phyloP scores from a whole-genome alignment of 2,329 filamentous ascomycete genomes.

The Lecanosticta acicola region DNA sequence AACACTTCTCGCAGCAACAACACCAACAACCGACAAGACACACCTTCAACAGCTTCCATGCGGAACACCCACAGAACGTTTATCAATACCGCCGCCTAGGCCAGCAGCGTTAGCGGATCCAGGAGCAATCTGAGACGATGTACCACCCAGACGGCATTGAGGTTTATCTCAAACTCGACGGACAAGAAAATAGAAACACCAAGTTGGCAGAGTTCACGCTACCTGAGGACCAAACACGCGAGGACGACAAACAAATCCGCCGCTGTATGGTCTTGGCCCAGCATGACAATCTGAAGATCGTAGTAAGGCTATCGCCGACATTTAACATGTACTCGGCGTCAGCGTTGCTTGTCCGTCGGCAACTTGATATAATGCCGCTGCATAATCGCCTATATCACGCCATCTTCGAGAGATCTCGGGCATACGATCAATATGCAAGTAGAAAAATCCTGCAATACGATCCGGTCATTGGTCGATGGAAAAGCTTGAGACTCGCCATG shows the following conservation, averaged over 20 bases:
- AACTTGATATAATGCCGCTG: not conserved
- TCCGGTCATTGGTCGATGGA: not conserved
- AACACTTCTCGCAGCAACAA: too few relatives aligned
- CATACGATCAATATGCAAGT: not conserved
- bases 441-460: not conserved
- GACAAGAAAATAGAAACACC: not conserved
- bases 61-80: too few relatives aligned
- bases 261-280: not conserved
- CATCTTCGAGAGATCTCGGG: not conserved
- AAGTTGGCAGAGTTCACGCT: not conserved
- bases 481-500: not conserved
- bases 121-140: too few relatives aligned
- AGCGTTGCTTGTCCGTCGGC: not conserved
- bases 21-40: too few relatives aligned
- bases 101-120: not conserved
- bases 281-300: not conserved
- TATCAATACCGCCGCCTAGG: not conserved
- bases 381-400: too few relatives aligned
- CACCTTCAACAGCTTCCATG: too few relatives aligned
- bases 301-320: not conserved
- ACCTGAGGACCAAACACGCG: not conserved
- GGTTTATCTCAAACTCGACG: constrained; percentile 3
- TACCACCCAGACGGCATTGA: constrained; percentile 3
- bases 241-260: not conserved
- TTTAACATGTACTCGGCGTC: not conserved